Conservation (phyloP, 495 filamentous ascomycete genomes). For the Xylaria acuta region DNA sequence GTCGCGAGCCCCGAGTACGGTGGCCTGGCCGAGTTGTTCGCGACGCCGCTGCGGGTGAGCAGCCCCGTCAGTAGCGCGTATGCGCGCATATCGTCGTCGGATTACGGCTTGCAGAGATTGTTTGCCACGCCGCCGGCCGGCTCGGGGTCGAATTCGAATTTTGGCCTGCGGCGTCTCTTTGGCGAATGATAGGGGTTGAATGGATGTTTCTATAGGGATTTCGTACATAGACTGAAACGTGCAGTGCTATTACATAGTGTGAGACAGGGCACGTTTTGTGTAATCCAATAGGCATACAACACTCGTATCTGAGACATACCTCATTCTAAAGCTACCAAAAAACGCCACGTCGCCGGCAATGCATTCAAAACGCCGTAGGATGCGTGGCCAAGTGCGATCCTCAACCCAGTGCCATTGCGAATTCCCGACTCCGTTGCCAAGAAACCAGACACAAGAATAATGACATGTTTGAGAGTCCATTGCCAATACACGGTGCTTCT, state of each 20-base stretch:
- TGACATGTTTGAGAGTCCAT: neutral
- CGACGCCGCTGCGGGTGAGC: slow-evolving; percentile 11
- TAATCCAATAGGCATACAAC: slow-evolving; percentile 7
- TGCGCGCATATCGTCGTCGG: slow-evolving; percentile 2
- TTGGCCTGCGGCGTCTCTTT: slow-evolving; percentile 21
- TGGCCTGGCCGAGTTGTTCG: neutral
- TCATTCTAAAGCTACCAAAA: slow-evolving; percentile 11
- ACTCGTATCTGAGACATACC: slow-evolving; percentile 21
- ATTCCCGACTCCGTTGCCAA: neutral
- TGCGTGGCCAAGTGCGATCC: neutral
- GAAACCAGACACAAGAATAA: neutral
- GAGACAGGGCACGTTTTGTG: neutral
- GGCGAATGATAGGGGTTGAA: slow-evolving; percentile 8
- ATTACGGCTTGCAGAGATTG: slow-evolving; percentile 17
- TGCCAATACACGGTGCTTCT: neutral
- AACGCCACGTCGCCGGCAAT: neutral
- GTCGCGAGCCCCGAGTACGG: slow-evolving; percentile 17
- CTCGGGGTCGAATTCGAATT: slow-evolving; percentile 21
- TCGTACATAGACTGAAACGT: slow-evolving; percentile 3
- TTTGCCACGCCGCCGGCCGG: slow-evolving; percentile 8
- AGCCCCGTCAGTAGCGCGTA: slow-evolving; percentile 5
- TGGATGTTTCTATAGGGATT: slow-evolving; percentile 12
- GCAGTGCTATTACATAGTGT: slow-evolving; percentile 14
- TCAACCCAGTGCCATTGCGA: neutral
- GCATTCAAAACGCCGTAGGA: neutral